Base-by-base conservation (phyloP, 164 flowering plant species). In the Houttuynia cordata region DNA sequence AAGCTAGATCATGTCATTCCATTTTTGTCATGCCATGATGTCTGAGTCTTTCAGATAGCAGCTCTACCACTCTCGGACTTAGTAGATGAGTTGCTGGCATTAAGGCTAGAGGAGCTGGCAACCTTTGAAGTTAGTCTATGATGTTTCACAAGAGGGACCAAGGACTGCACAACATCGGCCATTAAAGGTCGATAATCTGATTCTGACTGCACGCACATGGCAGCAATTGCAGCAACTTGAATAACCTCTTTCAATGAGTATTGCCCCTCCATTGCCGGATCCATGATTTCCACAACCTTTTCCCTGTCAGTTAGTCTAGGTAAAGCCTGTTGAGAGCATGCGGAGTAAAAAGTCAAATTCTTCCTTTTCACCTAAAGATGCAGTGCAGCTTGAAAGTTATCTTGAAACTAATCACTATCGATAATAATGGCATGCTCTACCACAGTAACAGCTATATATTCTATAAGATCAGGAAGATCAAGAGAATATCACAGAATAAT, bases 201-300 rank as follows among this genome's bases (percentile, higher is more conserved):
- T 74, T 90, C 97, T 2, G 96, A 78, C 68, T 90, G 97, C 50
- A 93, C 96, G 40, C 99, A 93, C 97, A 93, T 90, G 21, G 96
- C 91, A n/a, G 99, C 97, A 62, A 93, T 90, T 50, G 99, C 99
- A 20, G 99, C 97, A 51, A 93, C 94, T 75, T 93, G 99, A 73
- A 90, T 66, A 21, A 76, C 96, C 67, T 93, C 97, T 73, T 93
- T 93, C 83, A 79, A 74, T 9, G 91, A 81, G 70, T 93, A 90
- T 62, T 88, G 96, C 59, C 95, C 93, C 56, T 85, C 95, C 71
- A 93, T 22, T 23, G 86, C 75, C 4, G 97, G 96, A 72, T 90
- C 99, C 95, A 90, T 90, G 23, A 93, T 93, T 66, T 86, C 70
- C 25, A 73, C 77, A 47, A 93, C 94, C 74, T 83, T 87, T 59